Conservation (phyloP, 163 green algal genomes). For the Scenedesmus sp. region DNA sequence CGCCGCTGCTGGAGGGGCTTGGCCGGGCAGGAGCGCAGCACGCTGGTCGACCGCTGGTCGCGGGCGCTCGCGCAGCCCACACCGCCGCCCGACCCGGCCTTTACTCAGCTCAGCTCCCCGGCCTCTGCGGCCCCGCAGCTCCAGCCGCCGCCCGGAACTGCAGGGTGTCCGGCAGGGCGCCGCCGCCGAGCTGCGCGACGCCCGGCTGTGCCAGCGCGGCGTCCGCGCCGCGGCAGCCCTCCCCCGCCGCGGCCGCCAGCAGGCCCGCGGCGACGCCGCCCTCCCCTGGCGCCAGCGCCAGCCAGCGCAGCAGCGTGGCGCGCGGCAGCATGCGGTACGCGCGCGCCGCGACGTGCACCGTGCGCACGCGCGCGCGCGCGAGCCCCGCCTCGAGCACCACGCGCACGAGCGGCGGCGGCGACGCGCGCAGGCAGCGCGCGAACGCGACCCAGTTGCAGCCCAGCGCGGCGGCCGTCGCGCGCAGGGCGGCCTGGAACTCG, state of each 20-base stretch:
- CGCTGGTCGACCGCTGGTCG: too few relatives aligned
- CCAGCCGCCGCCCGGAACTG: not conserved
- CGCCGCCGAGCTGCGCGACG: not conserved
- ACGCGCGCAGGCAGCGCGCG: not conserved
- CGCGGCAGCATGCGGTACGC: slow-evolving; percentile 17
- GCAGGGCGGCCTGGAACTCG: not conserved
- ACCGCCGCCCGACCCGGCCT: too few relatives aligned
- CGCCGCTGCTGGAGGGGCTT: too few relatives aligned
- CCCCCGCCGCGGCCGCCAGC: not conserved
- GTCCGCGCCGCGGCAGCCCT: too few relatives aligned
- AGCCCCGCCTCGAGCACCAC: slow-evolving; percentile 3
- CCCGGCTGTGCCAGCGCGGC: too few relatives aligned
- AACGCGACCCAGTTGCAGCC: slow-evolving; percentile 11
- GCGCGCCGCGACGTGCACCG: not conserved
- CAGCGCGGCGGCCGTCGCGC: not conserved
- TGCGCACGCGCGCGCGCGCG: not conserved
- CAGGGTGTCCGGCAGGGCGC: slow-evolving; percentile 3
- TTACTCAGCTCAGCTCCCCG: not conserved
- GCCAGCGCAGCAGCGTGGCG: not conserved
- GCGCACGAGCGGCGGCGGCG: not conserved
- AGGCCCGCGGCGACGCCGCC: not conserved
- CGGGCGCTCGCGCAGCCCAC: too few relatives aligned
- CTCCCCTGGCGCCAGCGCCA: not conserved
- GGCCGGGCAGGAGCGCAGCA: too few relatives aligned
- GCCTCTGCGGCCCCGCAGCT: not conserved